A percentile compares a stretch with the other conserved stretches of the same genome.
Evolutionary conservation across 176 grass and related monocot species (phyloP).

Genomic region (Echinochloa phyllopogon): DNA sequence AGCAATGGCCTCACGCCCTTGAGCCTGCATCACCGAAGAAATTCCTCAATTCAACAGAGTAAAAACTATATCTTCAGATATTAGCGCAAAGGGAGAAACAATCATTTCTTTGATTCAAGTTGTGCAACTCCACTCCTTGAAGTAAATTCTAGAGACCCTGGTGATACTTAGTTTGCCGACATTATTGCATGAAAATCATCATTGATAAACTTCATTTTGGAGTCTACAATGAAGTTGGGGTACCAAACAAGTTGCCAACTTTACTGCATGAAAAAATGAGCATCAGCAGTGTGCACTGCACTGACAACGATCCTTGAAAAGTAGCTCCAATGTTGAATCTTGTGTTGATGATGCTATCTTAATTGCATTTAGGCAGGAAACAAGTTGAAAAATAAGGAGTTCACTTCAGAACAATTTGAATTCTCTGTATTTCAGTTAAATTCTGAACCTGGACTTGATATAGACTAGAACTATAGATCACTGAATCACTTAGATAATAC

Average conservation of each 20-base stretch:
- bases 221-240: not conserved
- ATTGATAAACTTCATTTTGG: not conserved
- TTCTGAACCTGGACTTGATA: not conserved
- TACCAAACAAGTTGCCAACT: not conserved
- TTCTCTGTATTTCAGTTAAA: not conserved
- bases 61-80: conserved; percentile 11
- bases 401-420: not conserved
- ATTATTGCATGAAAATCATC: conserved; percentile 9
- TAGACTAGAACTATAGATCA: not conserved
- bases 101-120: not conserved
- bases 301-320: not conserved
- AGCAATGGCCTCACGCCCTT: conserved; percentile 93
- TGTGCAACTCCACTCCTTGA: not conserved
- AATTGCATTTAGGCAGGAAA: not conserved
- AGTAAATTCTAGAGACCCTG: not conserved
- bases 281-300: not conserved
- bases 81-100: not conserved
- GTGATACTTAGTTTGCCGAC: not conserved
- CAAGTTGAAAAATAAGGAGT: not conserved
- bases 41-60: conserved; percentile 11
- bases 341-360: not conserved
- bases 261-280: not conserved
- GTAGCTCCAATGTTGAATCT: not conserved
- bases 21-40: conserved; percentile 60
- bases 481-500: conserved; percentile 27